A percentile compares a stretch with the other conserved stretches of the same genome.
These are phyloP conservation scores for Arachis stenosperma DNA, from an alignment of 306 rosid species.

Conservation along the genomic window DNA sequence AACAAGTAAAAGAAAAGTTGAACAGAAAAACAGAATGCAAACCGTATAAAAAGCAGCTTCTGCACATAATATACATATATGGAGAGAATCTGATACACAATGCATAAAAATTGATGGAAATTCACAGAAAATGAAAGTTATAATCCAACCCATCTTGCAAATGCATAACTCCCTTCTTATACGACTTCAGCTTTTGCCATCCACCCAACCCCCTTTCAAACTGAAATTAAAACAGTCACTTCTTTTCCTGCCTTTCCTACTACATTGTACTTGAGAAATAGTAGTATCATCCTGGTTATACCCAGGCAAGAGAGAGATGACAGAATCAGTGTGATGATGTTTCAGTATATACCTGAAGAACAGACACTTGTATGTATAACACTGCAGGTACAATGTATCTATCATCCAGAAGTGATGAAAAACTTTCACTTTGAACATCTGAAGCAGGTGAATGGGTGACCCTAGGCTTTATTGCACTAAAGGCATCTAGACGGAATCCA, in stretches of 20 bases:
- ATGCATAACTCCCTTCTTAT: not conserved
- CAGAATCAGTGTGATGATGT: constrained; percentile 37
- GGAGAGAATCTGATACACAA: not conserved
- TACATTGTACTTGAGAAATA: constrained; percentile 9
- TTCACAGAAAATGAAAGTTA: not conserved
- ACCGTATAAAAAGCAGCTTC: too few species aligned
- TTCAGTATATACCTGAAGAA: constrained; percentile 69
- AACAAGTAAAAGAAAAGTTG: not conserved
- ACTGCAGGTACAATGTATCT: constrained; percentile 87
- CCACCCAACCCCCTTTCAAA: not conserved
- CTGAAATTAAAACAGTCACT: not conserved
- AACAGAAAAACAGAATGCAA: not conserved
- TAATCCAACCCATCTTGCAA: not conserved
- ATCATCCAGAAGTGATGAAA: constrained; percentile 67
- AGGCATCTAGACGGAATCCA: constrained; percentile 94
- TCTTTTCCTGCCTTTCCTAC: not conserved
- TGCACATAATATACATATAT: too few species aligned
- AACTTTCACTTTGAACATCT: constrained; percentile 48
- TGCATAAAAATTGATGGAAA: not conserved
- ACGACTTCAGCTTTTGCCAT: not conserved
- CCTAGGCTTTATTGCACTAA: constrained; percentile 84
- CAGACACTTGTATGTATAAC: constrained; percentile 76
- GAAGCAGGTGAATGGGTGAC: constrained; percentile 85
- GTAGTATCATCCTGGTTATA: constrained; percentile 18
- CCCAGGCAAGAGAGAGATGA: constrained; percentile 29